These are phyloP conservation scores for Arabidopsis hybrid DNA, from an alignment of 441 rosid genomes.

Conservation along the genomic window DNA sequence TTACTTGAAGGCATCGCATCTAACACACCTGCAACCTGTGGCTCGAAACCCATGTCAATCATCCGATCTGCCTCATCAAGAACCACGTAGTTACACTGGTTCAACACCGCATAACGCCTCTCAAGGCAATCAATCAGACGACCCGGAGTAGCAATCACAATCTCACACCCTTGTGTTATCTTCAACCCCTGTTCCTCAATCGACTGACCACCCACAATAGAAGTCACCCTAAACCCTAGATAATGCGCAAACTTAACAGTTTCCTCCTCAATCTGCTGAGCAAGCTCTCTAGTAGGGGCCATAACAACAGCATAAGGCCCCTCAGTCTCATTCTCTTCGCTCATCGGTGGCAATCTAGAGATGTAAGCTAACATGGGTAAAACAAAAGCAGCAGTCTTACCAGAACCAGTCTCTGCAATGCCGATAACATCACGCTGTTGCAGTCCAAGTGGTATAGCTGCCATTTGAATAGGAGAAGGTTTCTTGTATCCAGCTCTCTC, in stretches of 20 bases:
- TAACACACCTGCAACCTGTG: constrained; percentile 86
- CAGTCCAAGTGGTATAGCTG: constrained; percentile 85
- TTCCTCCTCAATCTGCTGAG: constrained; percentile 96
- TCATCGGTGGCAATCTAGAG: constrained; percentile 78
- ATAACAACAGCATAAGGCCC: constrained; percentile 95
- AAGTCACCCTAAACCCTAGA: constrained; percentile 87
- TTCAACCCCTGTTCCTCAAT: constrained; percentile 93
- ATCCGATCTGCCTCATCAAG: constrained; percentile 98
- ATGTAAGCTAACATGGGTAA: constrained; percentile 94
- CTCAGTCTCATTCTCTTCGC: constrained; percentile 87
- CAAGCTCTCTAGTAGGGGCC: constrained; percentile 94
- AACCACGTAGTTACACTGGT: constrained; percentile 91
- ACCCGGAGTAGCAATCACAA: constrained; percentile 93
- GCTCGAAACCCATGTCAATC: constrained; percentile 99
- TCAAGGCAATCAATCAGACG: constrained; percentile 88
- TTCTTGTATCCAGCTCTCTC: constrained; percentile 89
- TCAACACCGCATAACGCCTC: constrained; percentile 85
- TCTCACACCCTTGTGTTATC: constrained; percentile 95
- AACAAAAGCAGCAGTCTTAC: constrained; percentile 96
- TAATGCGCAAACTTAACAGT: constrained; percentile 93
- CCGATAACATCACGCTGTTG: constrained; percentile 97
- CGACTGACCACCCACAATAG: constrained; percentile 94
- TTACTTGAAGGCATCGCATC: constrained; percentile 98
- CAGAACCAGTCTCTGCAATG: constrained; percentile 93
- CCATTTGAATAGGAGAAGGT: constrained; percentile 93